These are phyloP conservation scores for Colletotrichum sublineola DNA, from an alignment of 2,329 filamentous ascomycete genomes.

Conservation along the genomic window DNA sequence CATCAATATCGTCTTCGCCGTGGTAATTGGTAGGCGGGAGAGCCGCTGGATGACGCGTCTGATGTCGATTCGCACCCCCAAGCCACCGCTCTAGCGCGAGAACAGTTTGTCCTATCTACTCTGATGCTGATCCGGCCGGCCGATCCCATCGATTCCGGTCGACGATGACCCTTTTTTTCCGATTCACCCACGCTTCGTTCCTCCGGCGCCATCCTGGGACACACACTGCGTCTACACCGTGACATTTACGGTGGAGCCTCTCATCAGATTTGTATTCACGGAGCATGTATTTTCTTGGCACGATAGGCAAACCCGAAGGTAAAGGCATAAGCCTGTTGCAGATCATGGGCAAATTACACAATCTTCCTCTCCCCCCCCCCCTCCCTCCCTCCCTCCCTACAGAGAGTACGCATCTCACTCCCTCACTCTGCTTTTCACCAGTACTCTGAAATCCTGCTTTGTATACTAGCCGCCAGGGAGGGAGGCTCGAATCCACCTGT, in stretches of 20 bases:
- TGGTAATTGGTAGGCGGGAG: background rate
- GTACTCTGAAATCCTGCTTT: background rate
- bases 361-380: background rate
- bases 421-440: too few relatives aligned
- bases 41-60: conserved; percentile 16
- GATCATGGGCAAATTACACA: conserved; percentile 21
- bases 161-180: background rate
- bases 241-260: conserved; percentile 13
- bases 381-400: too few relatives aligned
- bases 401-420: background rate
- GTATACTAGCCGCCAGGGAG: background rate
- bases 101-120: background rate
- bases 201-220: background rate
- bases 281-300: conserved; percentile 4
- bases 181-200: too few relatives aligned
- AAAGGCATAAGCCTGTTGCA: conserved; percentile 16
- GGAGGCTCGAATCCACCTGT: background rate
- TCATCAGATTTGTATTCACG: background rate
- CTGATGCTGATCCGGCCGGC: background rate
- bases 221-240: conserved; percentile 23
- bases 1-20: background rate
- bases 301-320: conserved; percentile 12
- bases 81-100: background rate
- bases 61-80: background rate
- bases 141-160: background rate